Base-by-base conservation (phyloP, 1,139 yeast genomes). In the Nadsonia starkeyi-henricii region DNA sequence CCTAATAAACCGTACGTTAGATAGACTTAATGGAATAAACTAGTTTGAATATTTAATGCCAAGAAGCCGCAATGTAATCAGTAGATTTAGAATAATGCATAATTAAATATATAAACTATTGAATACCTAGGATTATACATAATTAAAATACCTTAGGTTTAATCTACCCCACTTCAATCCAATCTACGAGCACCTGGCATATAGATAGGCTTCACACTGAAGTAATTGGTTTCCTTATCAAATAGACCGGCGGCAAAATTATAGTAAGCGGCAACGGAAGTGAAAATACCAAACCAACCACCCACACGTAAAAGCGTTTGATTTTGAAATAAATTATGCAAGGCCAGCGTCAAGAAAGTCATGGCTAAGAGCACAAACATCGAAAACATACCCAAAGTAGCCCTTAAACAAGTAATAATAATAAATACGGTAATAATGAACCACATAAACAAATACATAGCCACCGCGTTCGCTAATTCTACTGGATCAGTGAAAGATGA, bases 181-280 rank as follows among this genome's bases (percentile, higher is more conserved):
- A 33, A n/a, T 33, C 39, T 33, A 13, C 30, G 45, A 18, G 48
- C 48, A 1, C 48, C 48, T 21, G 48, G 48, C 48, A 46, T 46
- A 42, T 37, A 42, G 7, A 46, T 43, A 8, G 48, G 45, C 13
- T 39, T 39, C 2, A 45, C 43, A 23, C 36, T 46, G 21, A 46
- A 46, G 39, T 33, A 47, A 23, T 45, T 47, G 44, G 44, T 47
- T 2, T 47, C 46, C 9, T 43, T 43, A 2, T 51, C 82, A 46
- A 89, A 84, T 50, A 86, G 64, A 76, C 94, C 94, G 9, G 94
- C 89, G 58, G 76, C 83, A 3, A 95, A 95, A 63, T 83, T 83
- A 61, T 84, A 85, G 88, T 89, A 85, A 17, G 93, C 93, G 47
- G 75, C 63, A 56, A 82, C 75, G 1, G 95, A 85, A 41, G 88